Base-by-base conservation (phyloP, 345 rosid genomes). In the Nephelium lappaceum region DNA sequence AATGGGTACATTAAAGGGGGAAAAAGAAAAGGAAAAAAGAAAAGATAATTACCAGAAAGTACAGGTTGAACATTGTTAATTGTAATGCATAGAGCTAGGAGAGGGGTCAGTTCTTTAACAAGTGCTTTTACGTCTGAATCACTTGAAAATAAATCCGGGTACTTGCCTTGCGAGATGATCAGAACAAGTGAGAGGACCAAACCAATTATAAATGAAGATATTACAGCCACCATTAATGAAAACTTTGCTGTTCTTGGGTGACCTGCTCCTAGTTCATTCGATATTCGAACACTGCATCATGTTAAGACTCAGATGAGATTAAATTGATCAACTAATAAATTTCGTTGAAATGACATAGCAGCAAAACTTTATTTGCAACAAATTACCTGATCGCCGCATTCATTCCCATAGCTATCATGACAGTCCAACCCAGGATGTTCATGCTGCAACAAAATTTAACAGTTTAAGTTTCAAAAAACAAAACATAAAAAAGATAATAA, bases 351-450 rank as follows among this genome's bases (percentile, higher is more conserved):
- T 43, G 7, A 64, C 6, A 36, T 14, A 12, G 49, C 12, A 12
- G 25, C 58, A 18, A 70, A 2, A 18, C 23, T 47, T 47, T 5
- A 43, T 68, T 5, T 16, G 36, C 36, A 2, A 51, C 5, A 39
- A 14, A 60, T 73, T 73, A 75, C 75, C 75, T 72, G n/a, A 72
- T 27, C 10, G 98, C 96, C 51, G 96, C 89, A 83, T 94, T 93
- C 87, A 91, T 90, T 72, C 98, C 98, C 9, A 91, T 1, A 6
- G 95, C 87, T 27, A 88, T 82, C 98, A 95, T 95, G n/a, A 91
- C 43, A 0, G 95, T 76, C 98, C 98, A 95, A 12, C 97, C 98
- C 84, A 95, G 41, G n/a, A 95, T 88, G 83, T 95, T 88, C 86
- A 85, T 85, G 79, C 91, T 88, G 78, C 83, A 71, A 70, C 12